phyloP scores from a whole-genome alignment of 2,329 filamentous ascomycete species.

The Xenoacremonium recifei region DNA sequence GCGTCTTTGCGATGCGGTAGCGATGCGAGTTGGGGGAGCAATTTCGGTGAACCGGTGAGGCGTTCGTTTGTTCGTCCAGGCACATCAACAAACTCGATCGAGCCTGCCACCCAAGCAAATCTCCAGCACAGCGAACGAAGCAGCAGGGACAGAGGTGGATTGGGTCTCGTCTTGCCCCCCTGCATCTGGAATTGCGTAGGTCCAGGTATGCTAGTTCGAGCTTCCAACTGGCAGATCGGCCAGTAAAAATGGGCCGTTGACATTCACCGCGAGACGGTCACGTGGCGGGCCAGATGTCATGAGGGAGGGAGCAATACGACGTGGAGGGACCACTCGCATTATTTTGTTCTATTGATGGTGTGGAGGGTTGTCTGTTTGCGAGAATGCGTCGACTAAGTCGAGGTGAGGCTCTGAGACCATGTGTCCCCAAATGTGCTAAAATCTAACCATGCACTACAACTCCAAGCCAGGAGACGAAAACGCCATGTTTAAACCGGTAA shows the following conservation, averaged over 20 bases:
- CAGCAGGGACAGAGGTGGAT: not conserved
- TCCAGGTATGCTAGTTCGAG: not conserved
- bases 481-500: not conserved
- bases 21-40: too few species aligned
- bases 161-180: not conserved
- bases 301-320: not conserved
- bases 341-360: too few species aligned
- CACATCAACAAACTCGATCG: not conserved
- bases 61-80: too few species aligned
- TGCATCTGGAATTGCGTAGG: constrained; percentile 1
- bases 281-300: not conserved
- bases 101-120: not conserved
- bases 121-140: not conserved
- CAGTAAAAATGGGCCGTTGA: not conserved
- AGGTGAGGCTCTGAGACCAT: not conserved
- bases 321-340: too few species aligned
- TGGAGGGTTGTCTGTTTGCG: too few species aligned
- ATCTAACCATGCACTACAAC: not conserved
- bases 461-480: not conserved
- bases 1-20: too few species aligned
- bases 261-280: not conserved
- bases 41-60: too few species aligned
- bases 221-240: not conserved
- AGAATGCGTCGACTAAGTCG: not conserved
- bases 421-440: too few species aligned